phyloP scores from a whole-genome alignment of 106 monocot genomes.

The Acorus calamus region DNA sequence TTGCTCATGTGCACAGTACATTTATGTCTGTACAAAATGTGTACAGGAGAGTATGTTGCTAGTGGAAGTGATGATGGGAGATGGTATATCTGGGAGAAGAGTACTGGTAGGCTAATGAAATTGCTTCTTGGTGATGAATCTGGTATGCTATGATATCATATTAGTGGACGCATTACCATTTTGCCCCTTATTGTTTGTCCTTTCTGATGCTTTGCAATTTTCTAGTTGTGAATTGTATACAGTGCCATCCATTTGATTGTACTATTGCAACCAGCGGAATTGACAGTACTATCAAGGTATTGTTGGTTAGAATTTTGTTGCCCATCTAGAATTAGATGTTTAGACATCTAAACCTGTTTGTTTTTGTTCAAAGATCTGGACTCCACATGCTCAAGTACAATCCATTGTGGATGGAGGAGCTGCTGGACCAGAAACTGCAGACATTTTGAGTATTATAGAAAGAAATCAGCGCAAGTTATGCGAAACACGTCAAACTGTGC shows the following conservation, averaged over 20 bases:
- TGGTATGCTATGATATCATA: constrained; percentile 33
- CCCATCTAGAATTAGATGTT: neutral
- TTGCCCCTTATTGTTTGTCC: neutral
- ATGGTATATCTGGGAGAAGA: constrained; percentile 99
- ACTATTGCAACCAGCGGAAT: constrained; percentile 95
- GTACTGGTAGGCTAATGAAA: constrained; percentile 83
- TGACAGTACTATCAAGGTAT: constrained; percentile 89
- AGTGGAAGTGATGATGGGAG: constrained; percentile 99
- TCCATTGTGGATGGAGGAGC: constrained; percentile 67
- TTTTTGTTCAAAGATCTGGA: constrained; percentile 57
- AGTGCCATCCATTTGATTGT: constrained; percentile 93
- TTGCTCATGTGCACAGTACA: no score
- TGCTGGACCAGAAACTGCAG: constrained; percentile 67
- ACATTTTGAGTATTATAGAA: constrained; percentile 53
- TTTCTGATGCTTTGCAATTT: constrained; percentile 4
- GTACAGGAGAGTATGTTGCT: constrained; percentile 78
- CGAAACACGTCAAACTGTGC: constrained; percentile 35
- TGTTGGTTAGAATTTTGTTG: neutral
- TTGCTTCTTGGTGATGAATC: constrained; percentile 82
- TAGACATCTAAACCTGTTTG: no score
- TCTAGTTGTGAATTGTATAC: constrained; percentile 97
- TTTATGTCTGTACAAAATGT: neutral
- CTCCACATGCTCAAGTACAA: constrained; percentile 51
- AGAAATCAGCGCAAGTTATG: constrained; percentile 68
- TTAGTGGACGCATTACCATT: neutral